Evolutionary conservation across 2,329 filamentous ascomycete genomes (phyloP), one percentile per base, ranked within the genome.

Genomic region (Penicillium palitans): DNA sequence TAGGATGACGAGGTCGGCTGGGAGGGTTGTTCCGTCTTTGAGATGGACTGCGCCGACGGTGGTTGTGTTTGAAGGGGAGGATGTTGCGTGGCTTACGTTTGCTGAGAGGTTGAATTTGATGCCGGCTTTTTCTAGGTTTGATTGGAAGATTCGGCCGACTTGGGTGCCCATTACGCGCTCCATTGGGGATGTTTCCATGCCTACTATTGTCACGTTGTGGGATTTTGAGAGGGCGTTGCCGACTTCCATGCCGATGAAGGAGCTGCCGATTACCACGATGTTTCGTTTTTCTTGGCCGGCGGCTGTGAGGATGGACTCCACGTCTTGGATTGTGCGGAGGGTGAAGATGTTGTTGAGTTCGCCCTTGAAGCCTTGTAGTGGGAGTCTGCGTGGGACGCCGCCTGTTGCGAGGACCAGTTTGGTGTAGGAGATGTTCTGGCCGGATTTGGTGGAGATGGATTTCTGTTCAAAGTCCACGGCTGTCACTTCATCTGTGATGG

Each of bases 201-300:
- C 95, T 24, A 99, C 81, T 41, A 98, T 86, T 8, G 89, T 89
- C 17, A 99, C 92, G 9, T 87, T 79, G 73, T 99, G 96, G 68
- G 89, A 89, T 67, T 89, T 89, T 45, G 89, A 87, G 0, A 96
- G 79, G 53, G 80, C 88, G 63, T 93, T 95, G 61, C 90, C 93
- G n/a, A 96, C 85, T 76, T 99, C 95, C 90, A 99, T 96, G 41
- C 95, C 95, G 70, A 99, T 99, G 76, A 99, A 99, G 0, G 91
- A 96, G 59, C 90, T 93, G 41, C 95, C 95, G 54, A 99, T 82
- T 15, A 99, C 83, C 47, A 96, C 91, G 65, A 99, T 87, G 76
- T 96, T 97, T 83, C 96, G 97, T 71, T 90, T 89, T 44, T 90
- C 85, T 31, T 82, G 76, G 29, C 84, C 79, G 7, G 96, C 90